Percentiles rank a stretch among this genome's conserved stretches.
Conservation (phyloP, 805 yeast species). For the Hanseniaspora hatyaiensis region DNA sequence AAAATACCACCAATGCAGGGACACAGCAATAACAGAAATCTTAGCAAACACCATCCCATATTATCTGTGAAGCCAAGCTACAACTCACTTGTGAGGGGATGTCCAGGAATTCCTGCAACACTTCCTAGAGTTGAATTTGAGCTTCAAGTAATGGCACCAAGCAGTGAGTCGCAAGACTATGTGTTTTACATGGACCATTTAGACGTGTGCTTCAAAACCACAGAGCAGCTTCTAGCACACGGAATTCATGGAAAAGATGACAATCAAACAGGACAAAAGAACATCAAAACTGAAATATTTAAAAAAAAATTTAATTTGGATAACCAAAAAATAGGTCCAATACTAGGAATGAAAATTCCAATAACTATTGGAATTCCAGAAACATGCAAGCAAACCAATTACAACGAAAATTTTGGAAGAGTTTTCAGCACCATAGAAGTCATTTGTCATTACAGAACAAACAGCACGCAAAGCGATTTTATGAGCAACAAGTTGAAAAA, state of each 20-base stretch:
- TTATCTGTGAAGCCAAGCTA: slow-evolving; percentile 40
- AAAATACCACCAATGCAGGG: neutral
- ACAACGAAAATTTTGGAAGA: slow-evolving; percentile 36
- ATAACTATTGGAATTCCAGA: slow-evolving; percentile 45
- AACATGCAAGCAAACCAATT: slow-evolving; percentile 44
- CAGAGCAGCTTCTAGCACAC: slow-evolving; percentile 35
- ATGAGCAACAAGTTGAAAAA: slow-evolving; percentile 13
- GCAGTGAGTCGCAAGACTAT: slow-evolving; percentile 32
- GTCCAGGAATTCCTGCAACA: slow-evolving; percentile 57
- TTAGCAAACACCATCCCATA: slow-evolving; percentile 24
- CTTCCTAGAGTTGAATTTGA: slow-evolving; percentile 50
- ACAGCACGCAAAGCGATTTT: slow-evolving; percentile 23
- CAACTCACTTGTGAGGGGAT: slow-evolving; percentile 46
- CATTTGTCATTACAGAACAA: slow-evolving; percentile 12
- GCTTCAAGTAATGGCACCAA: slow-evolving; percentile 40
- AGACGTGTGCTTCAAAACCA: slow-evolving; percentile 38
- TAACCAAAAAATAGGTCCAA: slow-evolving; percentile 30
- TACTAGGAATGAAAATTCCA: slow-evolving; percentile 48
- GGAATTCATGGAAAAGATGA: slow-evolving; percentile 19
- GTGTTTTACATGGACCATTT: slow-evolving; percentile 37
- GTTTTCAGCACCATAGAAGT: slow-evolving; percentile 36
- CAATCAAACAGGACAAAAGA: slow-evolving; percentile 17
- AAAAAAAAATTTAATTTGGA: slow-evolving; percentile 19
- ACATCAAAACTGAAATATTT: slow-evolving; percentile 19
- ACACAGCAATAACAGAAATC: neutral